Evolutionary conservation across 768 basidiomycete genomes (phyloP), one percentile per base, ranked within the genome.

Genomic region (Suillus fuscotomentosus): DNA sequence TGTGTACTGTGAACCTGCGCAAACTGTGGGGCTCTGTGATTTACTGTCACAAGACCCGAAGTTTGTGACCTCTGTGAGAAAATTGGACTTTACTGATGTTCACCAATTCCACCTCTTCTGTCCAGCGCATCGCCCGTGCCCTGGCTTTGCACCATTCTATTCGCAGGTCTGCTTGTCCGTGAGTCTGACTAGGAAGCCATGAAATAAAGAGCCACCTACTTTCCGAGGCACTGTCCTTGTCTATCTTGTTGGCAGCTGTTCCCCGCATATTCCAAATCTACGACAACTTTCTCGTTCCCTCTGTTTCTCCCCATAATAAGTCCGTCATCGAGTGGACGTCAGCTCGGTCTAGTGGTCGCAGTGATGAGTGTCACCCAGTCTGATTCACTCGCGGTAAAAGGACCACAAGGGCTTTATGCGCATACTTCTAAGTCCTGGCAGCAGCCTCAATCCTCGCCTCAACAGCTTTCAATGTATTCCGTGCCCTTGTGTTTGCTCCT

Each of bases 211-310:
- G 24, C 65, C 22, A 11, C 63, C 3, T 34, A 64, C 42, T 34
- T 45, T 64, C 60, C 5, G 3, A 31, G 9, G 34, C 2, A 10
- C 17, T 47, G 24, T 48, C 60, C 3, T 60, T 14, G n/a, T 60
- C 60, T 0, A 63, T 62, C 41, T 60, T 9, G 0, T 22, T 48
- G 5, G 14, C 1, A 50, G 3, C 43, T 0, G 17, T 31, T 34
- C 36, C 62, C n/a, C 1, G 22, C 36, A 39, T 48, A 11, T 4
- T 45, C 68, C 68, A 69, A 3, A 69, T 67, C 68, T 66, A 69
- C 0, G 63, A 62, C 2, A 69, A 15, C 3, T 43, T 60, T 34
- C 66, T 61, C 2, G 60, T 60, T 1, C 68, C 68, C 31, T 69
- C 61, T 0, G 60, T 41, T 45, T 63, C 63, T 1, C 53, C 60